Base-by-base conservation (phyloP, 192 early-diverging fungal genomes). In the Linnemannia exigua region DNA sequence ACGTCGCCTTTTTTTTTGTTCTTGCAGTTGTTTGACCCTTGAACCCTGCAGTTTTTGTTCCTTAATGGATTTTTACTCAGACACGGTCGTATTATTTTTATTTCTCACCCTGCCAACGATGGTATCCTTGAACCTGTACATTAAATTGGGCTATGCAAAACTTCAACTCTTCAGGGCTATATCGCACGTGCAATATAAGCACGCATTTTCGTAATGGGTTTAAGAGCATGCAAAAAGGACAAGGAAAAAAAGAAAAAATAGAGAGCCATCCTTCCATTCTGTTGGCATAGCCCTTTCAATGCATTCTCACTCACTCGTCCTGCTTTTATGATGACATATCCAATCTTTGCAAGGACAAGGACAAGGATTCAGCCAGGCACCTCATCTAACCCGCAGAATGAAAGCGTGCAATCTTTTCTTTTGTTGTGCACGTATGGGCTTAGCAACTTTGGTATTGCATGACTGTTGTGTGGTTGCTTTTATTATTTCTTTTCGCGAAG, bases 131-230 rank as follows among this genome's bases (percentile, higher is more conserved):
- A 16, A n/a, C 20, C 1, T 5, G 22, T 54, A 54, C 25, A 63
- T 28, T 63, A 63, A 63, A 63, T 63, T 63, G 58, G 58, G 58
- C 58, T 63, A 25, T 63, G 58, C 28, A 63, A 33, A 63, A 15
- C 12, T 9, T 31, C 20, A 5, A 17, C 8, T 12, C n/a, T n/a
- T n/a, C n/a, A n/a, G n/a, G n/a, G n/a, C n/a, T n/a, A n/a, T n/a
- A 61, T 25, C 3, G 54, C 54, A 61, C 25, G 58, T 25, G n/a
- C 58, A 31, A 31, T 63, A 12, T 25, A n/a, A n/a, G 52, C 7
- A 25, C 52, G 22, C 25, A 63, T 63, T 63, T 25, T n/a, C n/a
- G n/a, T n/a, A n/a, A n/a, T n/a, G n/a, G n/a, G n/a, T n/a, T n/a
- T n/a, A n/a, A n/a, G n/a, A n/a, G n/a, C n/a, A n/a, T n/a, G n/a